Evolutionary conservation across 257 asterid species (phyloP), one percentile per base, ranked within the genome.

Genomic region (Fraxinus anomala): DNA sequence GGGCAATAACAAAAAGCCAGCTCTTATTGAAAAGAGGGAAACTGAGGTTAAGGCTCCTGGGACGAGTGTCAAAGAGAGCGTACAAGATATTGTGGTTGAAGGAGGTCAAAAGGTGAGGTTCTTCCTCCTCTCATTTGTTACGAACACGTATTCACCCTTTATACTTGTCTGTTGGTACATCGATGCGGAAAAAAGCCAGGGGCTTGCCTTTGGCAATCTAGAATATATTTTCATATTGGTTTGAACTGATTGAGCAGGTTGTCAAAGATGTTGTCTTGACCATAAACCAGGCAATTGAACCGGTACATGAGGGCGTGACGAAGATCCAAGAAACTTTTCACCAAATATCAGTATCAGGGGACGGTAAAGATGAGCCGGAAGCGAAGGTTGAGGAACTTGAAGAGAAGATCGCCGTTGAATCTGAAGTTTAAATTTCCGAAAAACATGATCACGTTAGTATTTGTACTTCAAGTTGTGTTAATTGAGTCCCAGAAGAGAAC

Each of bases 231-330:
- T 14, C 44, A 72, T 34, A 28, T 24, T 76, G 9, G 4, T 59
- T 17, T 24, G 12, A 76, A 24, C 30, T 74, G 1, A 26, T 21
- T 19, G 37, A 76, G 54, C 87, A 95, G 98, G 97, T 95, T 13
- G 94, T 93, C 78, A 81, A 92, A 88, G 99, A 95, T 31, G 98
- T 95, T 1, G 98, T 90, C 56, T 79, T 95, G 88, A 95, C 99
- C 1, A 91, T 95, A 68, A 95, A 91, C 84, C 97, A 95, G 78
- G 99, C 98, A 4, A 93, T 95, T 8, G 97, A 92, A 77, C 99
- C 98, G 0, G 97, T 95, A 34, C 98, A 93, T 2, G 96, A 93
- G 69, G 98, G 99, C 16, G 79, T 95, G 97, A 89, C 91, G 0
- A 95, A 89, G 87, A 95, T 95, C 79, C 98, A 95, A 74, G 99